Percentiles rank a stretch among this genome's conserved stretches.
phyloP scores from a whole-genome alignment of 768 basidiomycete species.

The Boletellus ananas region DNA sequence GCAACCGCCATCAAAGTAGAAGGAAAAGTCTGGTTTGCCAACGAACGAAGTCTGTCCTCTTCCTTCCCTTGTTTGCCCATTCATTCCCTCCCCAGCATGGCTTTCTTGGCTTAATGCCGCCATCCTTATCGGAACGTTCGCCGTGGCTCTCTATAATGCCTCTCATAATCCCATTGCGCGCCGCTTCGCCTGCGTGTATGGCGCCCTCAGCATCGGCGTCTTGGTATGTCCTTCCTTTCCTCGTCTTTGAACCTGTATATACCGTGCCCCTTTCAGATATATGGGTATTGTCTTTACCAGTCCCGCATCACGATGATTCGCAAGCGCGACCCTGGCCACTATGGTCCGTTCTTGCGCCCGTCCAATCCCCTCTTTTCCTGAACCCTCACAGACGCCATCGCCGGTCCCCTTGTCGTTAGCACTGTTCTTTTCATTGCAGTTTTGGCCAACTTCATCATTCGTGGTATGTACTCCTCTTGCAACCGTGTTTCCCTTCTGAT shows the following conservation, averaged over 20 bases:
- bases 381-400: conserved; percentile 58
- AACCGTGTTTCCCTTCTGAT: conserved; percentile 1
- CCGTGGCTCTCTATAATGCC: conserved; percentile 86
- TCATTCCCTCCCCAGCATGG: conserved; percentile 60
- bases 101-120: conserved; percentile 88
- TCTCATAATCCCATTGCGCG: conserved; percentile 61
- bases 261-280: conserved; percentile 47
- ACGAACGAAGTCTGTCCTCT: conserved; percentile 71
- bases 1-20: conserved; percentile 83
- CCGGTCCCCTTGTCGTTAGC: conserved; percentile 83
- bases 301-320: conserved; percentile 88
- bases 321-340: conserved; percentile 81
- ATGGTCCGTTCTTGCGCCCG: conserved; percentile 52
- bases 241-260: neutral
- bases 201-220: conserved; percentile 68
- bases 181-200: conserved; percentile 81
- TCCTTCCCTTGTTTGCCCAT: neutral
- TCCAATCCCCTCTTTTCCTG: neutral
- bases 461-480: conserved; percentile 51
- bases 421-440: conserved; percentile 82
- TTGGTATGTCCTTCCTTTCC: conserved; percentile 39
- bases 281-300: conserved; percentile 85
- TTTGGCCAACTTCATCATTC: conserved; percentile 81
- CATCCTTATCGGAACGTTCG: conserved; percentile 77
- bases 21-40: conserved; percentile 96